Evolutionary conservation across 441 rosid species (phyloP).

Genomic region (Euphorbia schlechtendalii): DNA sequence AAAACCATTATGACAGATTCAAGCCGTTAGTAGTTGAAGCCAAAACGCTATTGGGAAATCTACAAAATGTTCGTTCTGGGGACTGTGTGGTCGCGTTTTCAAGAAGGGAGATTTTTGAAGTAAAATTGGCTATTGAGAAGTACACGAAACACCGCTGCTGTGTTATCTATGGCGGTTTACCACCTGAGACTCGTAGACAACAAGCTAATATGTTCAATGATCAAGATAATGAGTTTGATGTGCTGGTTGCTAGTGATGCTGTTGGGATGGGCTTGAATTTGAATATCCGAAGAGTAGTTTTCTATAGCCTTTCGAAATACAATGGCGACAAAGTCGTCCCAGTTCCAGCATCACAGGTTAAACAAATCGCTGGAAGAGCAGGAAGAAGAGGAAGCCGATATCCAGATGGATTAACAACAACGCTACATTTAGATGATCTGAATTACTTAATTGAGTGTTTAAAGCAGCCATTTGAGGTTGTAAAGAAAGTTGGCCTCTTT

Average conservation of each 20-base stretch:
- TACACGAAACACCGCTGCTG: conserved; percentile 79
- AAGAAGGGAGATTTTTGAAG: conserved; percentile 92
- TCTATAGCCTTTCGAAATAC: conserved; percentile 64
- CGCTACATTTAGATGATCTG: conserved; percentile 67
- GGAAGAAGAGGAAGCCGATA: conserved; percentile 88
- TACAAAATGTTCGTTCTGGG: conserved; percentile 66
- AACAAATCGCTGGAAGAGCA: conserved; percentile 97
- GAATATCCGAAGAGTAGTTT: conserved; percentile 83
- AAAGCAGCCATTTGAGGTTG: conserved; percentile 75
- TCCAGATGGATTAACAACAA: conserved; percentile 87
- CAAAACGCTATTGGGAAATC: conserved; percentile 75
- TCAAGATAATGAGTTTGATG: conserved; percentile 84
- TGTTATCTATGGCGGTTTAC: conserved; percentile 94
- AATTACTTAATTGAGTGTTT: conserved; percentile 73
- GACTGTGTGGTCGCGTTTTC: conserved; percentile 94
- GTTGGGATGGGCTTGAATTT: conserved; percentile 97
- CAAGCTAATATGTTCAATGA: conserved; percentile 86
- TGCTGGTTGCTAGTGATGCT: conserved; percentile 93
- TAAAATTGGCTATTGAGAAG: conserved; percentile 84
- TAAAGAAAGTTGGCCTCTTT: conserved; percentile 75
- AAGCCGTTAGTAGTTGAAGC: conserved; percentile 88
- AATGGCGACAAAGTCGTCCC: conserved; percentile 81
- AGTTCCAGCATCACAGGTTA: conserved; percentile 81
- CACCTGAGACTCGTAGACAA: conserved; percentile 95
- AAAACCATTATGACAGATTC: conserved; percentile 78